phyloP scores from a whole-genome alignment of 2,329 filamentous ascomycete genomes.

The Pestalotiopsis sp. region DNA sequence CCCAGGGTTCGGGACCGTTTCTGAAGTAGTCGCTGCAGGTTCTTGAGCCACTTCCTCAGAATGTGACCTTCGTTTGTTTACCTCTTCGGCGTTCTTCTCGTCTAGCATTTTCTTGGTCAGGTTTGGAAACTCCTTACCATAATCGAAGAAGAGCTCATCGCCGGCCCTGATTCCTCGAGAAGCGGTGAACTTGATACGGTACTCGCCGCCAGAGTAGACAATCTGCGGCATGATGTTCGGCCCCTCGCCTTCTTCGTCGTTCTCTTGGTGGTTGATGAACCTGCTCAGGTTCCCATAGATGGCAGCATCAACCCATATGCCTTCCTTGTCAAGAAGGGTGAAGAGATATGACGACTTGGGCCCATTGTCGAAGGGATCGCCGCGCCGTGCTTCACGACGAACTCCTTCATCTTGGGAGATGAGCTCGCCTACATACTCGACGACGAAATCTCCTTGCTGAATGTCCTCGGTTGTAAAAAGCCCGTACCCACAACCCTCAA shows the following conservation, averaged over 20 bases:
- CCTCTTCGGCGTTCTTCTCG: slow-evolving; percentile 36
- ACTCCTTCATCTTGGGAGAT: slow-evolving; percentile 72
- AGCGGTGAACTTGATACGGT: slow-evolving; percentile 76
- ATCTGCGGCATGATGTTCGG: slow-evolving; percentile 68
- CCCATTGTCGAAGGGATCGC: slow-evolving; percentile 63
- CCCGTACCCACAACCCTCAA: slow-evolving; percentile 72
- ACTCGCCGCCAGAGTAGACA: slow-evolving; percentile 73
- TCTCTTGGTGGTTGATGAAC: slow-evolving; percentile 78
- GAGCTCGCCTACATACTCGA: slow-evolving; percentile 80
- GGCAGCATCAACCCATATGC: slow-evolving; percentile 73
- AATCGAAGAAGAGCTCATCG: slow-evolving; percentile 82
- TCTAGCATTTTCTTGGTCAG: slow-evolving; percentile 55
- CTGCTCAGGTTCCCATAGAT: slow-evolving; percentile 79
- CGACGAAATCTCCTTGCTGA: slow-evolving; percentile 70
- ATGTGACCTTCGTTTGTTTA: too few species aligned
- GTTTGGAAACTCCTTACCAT: slow-evolving; percentile 70
- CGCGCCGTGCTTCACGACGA: slow-evolving; percentile 63
- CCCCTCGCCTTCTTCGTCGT: slow-evolving; percentile 49
- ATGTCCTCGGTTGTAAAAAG: slow-evolving; percentile 73
- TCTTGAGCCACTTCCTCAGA: slow-evolving; percentile 22
- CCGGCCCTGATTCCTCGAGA: slow-evolving; percentile 67
- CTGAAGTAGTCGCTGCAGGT: neutral
- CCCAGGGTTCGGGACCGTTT: slow-evolving; percentile 15
- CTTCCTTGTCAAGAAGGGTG: slow-evolving; percentile 60
- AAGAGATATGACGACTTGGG: slow-evolving; percentile 68